Conservation (phyloP, 768 basidiomycete species). For the Cystofilobasidium capitatum region DNA sequence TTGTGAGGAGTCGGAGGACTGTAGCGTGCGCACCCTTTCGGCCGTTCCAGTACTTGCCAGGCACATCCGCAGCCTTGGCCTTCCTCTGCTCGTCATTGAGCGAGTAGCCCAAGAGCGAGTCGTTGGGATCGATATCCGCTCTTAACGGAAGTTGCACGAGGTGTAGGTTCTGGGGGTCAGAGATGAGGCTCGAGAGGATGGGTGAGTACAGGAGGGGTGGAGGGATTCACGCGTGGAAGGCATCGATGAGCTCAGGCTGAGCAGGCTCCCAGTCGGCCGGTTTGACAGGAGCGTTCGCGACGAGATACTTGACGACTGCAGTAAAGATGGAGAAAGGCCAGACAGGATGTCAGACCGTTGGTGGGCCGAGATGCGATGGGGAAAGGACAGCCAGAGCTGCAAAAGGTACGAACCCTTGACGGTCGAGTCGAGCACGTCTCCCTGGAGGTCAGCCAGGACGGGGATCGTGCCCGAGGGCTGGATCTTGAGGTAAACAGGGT, state of each 20-base stretch:
- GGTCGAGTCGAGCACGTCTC: constrained; percentile 18
- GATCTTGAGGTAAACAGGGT: constrained; percentile 17
- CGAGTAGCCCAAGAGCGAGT: constrained; percentile 5
- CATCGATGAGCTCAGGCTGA: constrained; percentile 14
- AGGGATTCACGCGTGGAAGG: constrained; percentile 4
- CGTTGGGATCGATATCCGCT: constrained; percentile 16
- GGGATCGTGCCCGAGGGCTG: constrained; percentile 16
- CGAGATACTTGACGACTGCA: constrained; percentile 20
- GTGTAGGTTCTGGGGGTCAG: not conserved
- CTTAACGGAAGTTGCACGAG: not conserved
- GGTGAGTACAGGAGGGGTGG: not conserved
- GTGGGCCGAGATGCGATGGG: not conserved
- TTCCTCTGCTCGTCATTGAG: constrained; percentile 10
- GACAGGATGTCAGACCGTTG: not conserved
- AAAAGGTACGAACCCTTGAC: no score
- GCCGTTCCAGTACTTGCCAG: constrained; percentile 17
- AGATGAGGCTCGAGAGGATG: not conserved
- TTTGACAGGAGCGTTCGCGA: constrained; percentile 8
- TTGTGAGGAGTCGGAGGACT: not conserved
- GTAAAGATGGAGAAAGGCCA: not conserved
- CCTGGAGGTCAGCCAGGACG: constrained; percentile 10
- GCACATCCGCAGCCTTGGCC: constrained; percentile 16
- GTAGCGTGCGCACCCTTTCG: not conserved
- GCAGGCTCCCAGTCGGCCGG: not conserved
- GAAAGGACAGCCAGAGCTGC: no score